Base-by-base conservation (phyloP, 257 asterid genomes). In the Solanum paucissectum region DNA sequence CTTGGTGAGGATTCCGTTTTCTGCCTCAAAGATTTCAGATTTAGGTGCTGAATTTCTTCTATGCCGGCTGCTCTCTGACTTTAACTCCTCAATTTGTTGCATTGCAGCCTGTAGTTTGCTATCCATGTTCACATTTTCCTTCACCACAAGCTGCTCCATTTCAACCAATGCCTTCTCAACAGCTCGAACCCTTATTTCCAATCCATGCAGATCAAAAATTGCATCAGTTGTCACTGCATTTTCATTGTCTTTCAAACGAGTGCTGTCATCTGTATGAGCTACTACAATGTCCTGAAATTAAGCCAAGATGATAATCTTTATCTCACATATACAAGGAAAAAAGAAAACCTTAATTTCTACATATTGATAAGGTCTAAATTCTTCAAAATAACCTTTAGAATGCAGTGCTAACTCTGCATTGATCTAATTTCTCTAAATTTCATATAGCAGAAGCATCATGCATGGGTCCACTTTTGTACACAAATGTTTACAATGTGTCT, bases 1-100 rank as follows among this genome's bases (percentile, higher is more conserved):
- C 90, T 97, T 97, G 44, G 99, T 93, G 91, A 96, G 73, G 64
- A 95, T 93, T 69, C 91, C 88, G n/a, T 86, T 93, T 38, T 94
- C 98, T 37, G 87, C 94, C 91, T 95, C 99, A 23, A 92, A 88
- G 89, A 93, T 92, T 90, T 93, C 98, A 16, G 96, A 92, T 29
- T 91, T 86, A 9, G 92, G 94, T 90, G 92, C 91, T 60, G 88
- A 75, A 46, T 88, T 90, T 88, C 95, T 91, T 91, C 94, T 88
- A 76, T 76, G 76, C 37, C 83, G 91, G 83, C 93, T 91, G 66
- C 90, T 89, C 89, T 89, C 95, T n/a, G 96, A 90, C 69, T 96
- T 95, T 27, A 95, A 91, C 89, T 88, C 94, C 88, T 95, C 98
- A 64, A 95, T 90, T 90, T 95, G 95, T 89, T 58, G 91, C 89